Percentiles rank a stretch among this genome's conserved stretches.
Conservation (phyloP, 768 basidiomycete species). For the Tylopilus felleus region DNA sequence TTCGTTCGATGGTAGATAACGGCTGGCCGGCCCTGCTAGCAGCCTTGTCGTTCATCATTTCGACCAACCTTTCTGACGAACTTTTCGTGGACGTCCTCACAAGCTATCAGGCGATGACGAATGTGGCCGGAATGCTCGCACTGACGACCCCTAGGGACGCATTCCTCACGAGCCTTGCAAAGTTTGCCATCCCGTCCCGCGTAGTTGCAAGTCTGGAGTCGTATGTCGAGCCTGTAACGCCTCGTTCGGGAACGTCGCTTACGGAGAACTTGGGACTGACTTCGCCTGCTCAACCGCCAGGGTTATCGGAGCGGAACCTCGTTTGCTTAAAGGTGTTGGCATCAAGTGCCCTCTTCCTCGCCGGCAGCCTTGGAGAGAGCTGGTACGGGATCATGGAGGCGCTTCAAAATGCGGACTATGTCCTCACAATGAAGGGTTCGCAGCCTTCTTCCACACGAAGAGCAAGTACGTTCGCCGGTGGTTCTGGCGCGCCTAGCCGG, state of each 20-base stretch:
- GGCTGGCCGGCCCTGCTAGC: conserved; percentile 94
- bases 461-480: conserved; percentile 33
- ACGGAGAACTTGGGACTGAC: conserved; percentile 69
- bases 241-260: conserved; percentile 54
- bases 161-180: conserved; percentile 86
- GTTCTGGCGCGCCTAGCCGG: conserved; percentile 36
- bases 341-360: conserved; percentile 72
- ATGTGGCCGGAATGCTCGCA: conserved; percentile 86
- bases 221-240: conserved; percentile 50
- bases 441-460: conserved; percentile 30
- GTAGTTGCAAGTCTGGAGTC: conserved; percentile 84
- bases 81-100: conserved; percentile 85
- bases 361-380: conserved; percentile 81
- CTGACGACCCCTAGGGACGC: conserved; percentile 88
- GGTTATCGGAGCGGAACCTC: conserved; percentile 84
- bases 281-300: conserved; percentile 53
- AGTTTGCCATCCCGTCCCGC: conserved; percentile 85
- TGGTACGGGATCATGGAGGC: conserved; percentile 93
- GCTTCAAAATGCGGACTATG: conserved; percentile 92
- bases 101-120: conserved; percentile 80
- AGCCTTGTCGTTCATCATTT: conserved; percentile 83
- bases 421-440: conserved; percentile 63
- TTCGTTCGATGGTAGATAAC: conserved; percentile 76
- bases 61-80: conserved; percentile 88
- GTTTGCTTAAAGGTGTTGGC: conserved; percentile 86